A percentile compares a stretch with the other conserved stretches of the same genome.
phyloP scores from a whole-genome alignment of 768 basidiomycete genomes.

The Macrocybe gigantea region DNA sequence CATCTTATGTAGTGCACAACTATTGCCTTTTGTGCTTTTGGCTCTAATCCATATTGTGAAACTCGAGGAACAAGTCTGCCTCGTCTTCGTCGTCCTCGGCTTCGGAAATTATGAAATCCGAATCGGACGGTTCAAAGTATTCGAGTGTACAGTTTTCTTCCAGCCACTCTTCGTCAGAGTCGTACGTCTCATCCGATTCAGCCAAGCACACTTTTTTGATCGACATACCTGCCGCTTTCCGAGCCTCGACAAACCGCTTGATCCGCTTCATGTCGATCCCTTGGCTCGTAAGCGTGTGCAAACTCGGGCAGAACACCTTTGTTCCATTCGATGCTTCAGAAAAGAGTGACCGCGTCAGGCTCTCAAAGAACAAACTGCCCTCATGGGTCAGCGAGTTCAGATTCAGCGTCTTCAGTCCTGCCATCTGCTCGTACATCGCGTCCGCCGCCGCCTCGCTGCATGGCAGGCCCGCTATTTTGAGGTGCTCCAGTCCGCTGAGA shows the following conservation, averaged over 20 bases:
- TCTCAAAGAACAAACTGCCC: slow-evolving; percentile 23
- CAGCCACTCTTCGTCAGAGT: slow-evolving; percentile 46
- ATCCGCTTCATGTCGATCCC: slow-evolving; percentile 36
- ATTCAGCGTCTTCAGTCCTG: slow-evolving; percentile 37
- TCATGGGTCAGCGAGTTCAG: slow-evolving; percentile 26
- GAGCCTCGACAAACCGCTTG: slow-evolving; percentile 36
- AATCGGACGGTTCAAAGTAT: slow-evolving; percentile 54
- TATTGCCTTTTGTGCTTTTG: slow-evolving; percentile 2
- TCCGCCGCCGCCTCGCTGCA: slow-evolving; percentile 28
- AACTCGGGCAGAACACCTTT: slow-evolving; percentile 40
- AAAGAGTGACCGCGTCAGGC: slow-evolving; percentile 10
- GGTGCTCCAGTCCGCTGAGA: slow-evolving; percentile 40
- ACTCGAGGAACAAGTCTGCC: slow-evolving; percentile 24
- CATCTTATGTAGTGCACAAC: neutral
- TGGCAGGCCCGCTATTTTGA: slow-evolving; percentile 48
- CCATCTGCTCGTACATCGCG: slow-evolving; percentile 40
- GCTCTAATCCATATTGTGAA: slow-evolving; percentile 19
- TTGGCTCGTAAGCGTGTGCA: slow-evolving; percentile 41
- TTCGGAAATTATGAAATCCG: slow-evolving; percentile 14
- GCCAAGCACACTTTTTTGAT: slow-evolving; percentile 44
- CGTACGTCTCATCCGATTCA: slow-evolving; percentile 32
- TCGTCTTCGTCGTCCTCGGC: slow-evolving; percentile 28
- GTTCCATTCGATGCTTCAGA: slow-evolving; percentile 11
- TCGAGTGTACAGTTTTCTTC: slow-evolving; percentile 42
- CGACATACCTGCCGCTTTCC: slow-evolving; percentile 37